phyloP scores from a whole-genome alignment of 1,139 yeast species.

The Candida smagusa region DNA sequence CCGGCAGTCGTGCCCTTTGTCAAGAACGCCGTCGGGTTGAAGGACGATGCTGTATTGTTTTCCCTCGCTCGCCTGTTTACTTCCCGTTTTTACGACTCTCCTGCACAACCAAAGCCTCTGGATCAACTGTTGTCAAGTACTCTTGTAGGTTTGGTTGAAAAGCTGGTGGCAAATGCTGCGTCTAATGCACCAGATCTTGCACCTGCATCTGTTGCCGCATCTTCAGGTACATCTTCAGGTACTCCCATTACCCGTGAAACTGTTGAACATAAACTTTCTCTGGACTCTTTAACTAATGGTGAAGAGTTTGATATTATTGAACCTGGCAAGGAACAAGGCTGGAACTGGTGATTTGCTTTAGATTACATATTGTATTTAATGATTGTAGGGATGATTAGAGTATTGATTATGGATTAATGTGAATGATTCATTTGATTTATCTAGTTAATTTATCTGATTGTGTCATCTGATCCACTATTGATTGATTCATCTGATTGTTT shows the following conservation, averaged over 20 bases:
- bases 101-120: too few species aligned
- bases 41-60: too few species aligned
- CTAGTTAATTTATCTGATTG: too few species aligned
- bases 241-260: neutral
- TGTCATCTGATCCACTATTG: too few species aligned
- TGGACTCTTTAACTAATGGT: neutral
- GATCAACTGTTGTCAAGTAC: neutral
- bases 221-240: neutral
- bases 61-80: too few species aligned
- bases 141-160: neutral
- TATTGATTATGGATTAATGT: too few species aligned
- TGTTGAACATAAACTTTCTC: neutral
- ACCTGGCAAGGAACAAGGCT: slow-evolving; percentile 20
- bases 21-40: neutral
- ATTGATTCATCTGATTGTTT: too few species aligned
- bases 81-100: too few species aligned
- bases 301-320: slow-evolving; percentile 47
- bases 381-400: too few species aligned
- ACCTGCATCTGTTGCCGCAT: neutral
- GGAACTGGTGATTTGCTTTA: slow-evolving; percentile 26
- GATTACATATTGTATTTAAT: too few species aligned
- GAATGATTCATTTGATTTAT: too few species aligned
- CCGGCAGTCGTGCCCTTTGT: slow-evolving; percentile 1
- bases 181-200: slow-evolving; percentile 1
- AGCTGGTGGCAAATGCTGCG: slow-evolving; percentile 1